These are phyloP conservation scores for Wallacemonas sp. DNA, from an alignment of 208 protist species.

Conservation along the genomic window DNA sequence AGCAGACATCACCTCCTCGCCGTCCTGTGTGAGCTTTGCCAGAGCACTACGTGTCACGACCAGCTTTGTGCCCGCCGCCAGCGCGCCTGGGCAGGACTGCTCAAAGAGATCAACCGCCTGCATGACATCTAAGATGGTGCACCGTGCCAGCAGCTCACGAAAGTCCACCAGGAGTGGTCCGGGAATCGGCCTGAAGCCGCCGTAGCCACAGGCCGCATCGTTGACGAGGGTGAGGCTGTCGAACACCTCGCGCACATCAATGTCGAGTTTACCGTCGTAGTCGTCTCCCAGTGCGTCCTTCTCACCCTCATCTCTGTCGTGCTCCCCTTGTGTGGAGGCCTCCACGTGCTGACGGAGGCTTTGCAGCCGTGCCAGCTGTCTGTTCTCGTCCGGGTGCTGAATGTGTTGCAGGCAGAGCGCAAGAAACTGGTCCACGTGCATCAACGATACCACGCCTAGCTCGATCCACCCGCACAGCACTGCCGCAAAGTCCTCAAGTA, in stretches of 20 bases:
- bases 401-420: slow-evolving; percentile 33
- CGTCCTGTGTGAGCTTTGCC: slow-evolving; percentile 49
- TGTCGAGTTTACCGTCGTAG: slow-evolving; percentile 57
- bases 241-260: slow-evolving; percentile 77
- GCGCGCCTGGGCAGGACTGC: slow-evolving; percentile 42
- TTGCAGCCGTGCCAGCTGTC: slow-evolving; percentile 30
- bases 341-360: slow-evolving; percentile 21
- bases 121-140: slow-evolving; percentile 61
- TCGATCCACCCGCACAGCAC: slow-evolving; percentile 42
- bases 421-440: slow-evolving; percentile 49
- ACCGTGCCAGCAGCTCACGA: slow-evolving; percentile 47
- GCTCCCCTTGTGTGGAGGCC: too few species aligned
- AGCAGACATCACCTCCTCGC: slow-evolving; percentile 55
- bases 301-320: too few species aligned
- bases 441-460: slow-evolving; percentile 47
- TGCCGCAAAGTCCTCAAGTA: slow-evolving; percentile 61
- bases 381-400: slow-evolving; percentile 56
- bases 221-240: slow-evolving; percentile 49
- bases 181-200: slow-evolving; percentile 54
- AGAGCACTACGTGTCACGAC: slow-evolving; percentile 56
- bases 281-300: too few species aligned
- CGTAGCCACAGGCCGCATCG: slow-evolving; percentile 43
- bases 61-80: slow-evolving; percentile 29
- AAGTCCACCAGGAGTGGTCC: slow-evolving; percentile 73
- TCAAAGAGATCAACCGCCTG: slow-evolving; percentile 61